Evolutionary conservation across 2,329 filamentous ascomycete species (phyloP), one percentile per base, ranked within the genome.

Genomic region (Zymoseptoria crescenta): DNA sequence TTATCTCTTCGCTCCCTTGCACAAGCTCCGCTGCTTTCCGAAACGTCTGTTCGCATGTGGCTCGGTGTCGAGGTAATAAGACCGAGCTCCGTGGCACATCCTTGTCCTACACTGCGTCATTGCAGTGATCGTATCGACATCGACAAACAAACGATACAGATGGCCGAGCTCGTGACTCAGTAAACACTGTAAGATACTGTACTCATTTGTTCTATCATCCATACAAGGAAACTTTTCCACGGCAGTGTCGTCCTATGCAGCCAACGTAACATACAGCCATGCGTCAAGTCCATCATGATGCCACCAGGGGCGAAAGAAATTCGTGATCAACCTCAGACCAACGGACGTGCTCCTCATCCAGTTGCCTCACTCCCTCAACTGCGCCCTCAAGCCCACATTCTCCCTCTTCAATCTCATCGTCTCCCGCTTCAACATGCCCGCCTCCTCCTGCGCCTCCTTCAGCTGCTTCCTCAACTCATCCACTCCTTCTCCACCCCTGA

Each of bases 341-440:
- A 5, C 35, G 5, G 35, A 45, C 35, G 41, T 28, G 29, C 21
- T 10, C 13, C 35, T 5, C 2, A 45, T 45, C 13, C 35, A 45
- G 13, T 6, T 7, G 13, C 29, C 30, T 61, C 56, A 63, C 54
- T 79, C 78, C 71, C 70, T 76, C 60, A 80, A 67, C 68, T 80
- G 77, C 60, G 77, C 77, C 66, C 77, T 77, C 68, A 80, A 75
- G 55, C 89, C 90, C 35, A 87, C 83, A 69, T 92, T 86, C 77
- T 96, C 91, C 67, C 91, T 81, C 77, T 88, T 91, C 68, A 96
- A 74, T 62, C 89, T 80, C 58, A 87, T 83, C 71, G 96, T 96
- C 73, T 97, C 93, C 75, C 89, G 91, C 77, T 90, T 91, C 64
- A 91, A 75, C 65, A 85, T 82, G 27, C 84, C 85, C 58, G 85